Conservation (phyloP, 208 protist species). For the Leishmania gerbilli region DNA sequence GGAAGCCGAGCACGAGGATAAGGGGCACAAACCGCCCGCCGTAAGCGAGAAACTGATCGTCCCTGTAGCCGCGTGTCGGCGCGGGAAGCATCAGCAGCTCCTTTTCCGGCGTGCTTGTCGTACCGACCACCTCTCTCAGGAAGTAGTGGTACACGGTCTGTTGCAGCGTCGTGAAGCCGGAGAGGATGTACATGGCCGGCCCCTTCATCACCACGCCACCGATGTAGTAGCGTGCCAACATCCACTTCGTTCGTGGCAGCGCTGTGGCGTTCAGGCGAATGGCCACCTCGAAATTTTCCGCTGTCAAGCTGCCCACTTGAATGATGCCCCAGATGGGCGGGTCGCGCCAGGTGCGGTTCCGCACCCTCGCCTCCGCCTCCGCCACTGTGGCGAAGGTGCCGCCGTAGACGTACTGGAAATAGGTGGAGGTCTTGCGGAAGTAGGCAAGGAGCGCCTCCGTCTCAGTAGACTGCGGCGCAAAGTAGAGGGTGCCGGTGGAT, state of each 20-base stretch:
- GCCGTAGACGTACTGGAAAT: conserved; percentile 57
- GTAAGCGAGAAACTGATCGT: conserved; percentile 50
- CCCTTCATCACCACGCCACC: conserved; percentile 29
- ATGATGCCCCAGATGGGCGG: conserved; percentile 54
- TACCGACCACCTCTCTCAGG: conserved; percentile 35
- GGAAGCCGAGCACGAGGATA: conserved; percentile 71
- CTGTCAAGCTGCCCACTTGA: conserved; percentile 38
- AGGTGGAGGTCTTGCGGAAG: conserved; percentile 30
- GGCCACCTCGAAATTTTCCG: conserved; percentile 38
- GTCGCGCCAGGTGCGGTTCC: conserved; percentile 28
- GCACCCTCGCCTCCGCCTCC: conserved; percentile 29
- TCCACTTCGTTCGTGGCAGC: conserved; percentile 33
- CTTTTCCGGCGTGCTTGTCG: conserved; percentile 25
- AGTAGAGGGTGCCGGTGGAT: conserved; percentile 51
- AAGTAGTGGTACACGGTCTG: conserved; percentile 47
- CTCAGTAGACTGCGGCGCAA: conserved; percentile 37
- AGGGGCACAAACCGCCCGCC: conserved; percentile 54
- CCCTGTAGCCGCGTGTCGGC: conserved; percentile 41
- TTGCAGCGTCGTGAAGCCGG: conserved; percentile 68
- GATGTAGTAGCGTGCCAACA: conserved; percentile 30
- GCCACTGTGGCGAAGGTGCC: conserved; percentile 28
- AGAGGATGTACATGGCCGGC: conserved; percentile 58
- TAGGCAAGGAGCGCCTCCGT: conserved; percentile 38
- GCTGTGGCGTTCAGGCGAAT: conserved; percentile 62
- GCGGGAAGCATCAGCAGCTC: conserved; percentile 40